Evolutionary conservation across 1,139 yeast genomes (phyloP).

Genomic region (Ogataea hybrid): DNA sequence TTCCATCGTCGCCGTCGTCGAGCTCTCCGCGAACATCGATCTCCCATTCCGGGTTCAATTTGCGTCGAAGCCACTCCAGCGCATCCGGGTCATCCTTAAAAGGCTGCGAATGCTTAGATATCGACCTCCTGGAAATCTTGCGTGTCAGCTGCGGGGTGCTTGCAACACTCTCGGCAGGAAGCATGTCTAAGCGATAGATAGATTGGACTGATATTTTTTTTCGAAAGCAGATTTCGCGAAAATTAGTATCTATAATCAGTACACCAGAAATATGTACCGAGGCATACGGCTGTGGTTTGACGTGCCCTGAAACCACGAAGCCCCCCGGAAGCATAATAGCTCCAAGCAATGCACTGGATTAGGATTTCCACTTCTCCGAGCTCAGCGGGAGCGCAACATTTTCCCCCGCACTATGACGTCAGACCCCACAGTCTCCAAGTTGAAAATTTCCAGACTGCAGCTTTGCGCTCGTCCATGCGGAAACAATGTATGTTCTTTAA

Average conservation of each 20-base stretch:
- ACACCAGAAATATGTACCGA: not conserved
- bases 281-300: not conserved
- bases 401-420: conserved; percentile 11
- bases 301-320: not conserved
- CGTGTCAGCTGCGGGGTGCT: conserved; percentile 19
- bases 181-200: conserved; percentile 3
- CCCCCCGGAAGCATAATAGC: not conserved
- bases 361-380: not conserved
- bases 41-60: conserved; percentile 26
- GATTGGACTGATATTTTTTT: not conserved
- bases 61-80: conserved; percentile 14
- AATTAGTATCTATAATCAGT: not conserved
- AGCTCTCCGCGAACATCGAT: conserved; percentile 19
- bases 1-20: conserved; percentile 11
- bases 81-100: conserved; percentile 7
- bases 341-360: not conserved
- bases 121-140: conserved; percentile 25
- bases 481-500: conserved; percentile 8
- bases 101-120: conserved; percentile 24
- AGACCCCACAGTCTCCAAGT: not conserved
- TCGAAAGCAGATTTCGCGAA: not conserved
- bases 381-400: not conserved
- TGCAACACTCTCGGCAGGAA: conserved; percentile 10
- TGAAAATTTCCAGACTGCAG: conserved; percentile 3
- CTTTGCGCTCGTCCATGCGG: conserved; percentile 9